Percentiles rank a stretch among this genome's conserved stretches.
Conservation (phyloP, 2,329 filamentous ascomycete genomes). For the Paecilomyces sp. region DNA sequence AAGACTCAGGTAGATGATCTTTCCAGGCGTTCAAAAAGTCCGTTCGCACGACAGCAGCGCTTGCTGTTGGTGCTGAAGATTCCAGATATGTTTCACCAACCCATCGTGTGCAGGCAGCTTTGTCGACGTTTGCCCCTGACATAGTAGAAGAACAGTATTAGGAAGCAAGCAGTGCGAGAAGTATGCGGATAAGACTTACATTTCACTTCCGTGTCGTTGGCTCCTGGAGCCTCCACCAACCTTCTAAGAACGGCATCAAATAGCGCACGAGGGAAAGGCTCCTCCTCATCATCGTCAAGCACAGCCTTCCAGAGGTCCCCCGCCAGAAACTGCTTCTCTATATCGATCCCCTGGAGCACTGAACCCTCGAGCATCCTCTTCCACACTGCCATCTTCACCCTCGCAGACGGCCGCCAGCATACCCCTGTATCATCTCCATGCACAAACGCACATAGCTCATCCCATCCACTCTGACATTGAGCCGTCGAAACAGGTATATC, state of each 20-base stretch:
- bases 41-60: slow-evolving; percentile 21
- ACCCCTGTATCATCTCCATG: slow-evolving; percentile 15
- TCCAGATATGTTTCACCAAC: slow-evolving; percentile 34
- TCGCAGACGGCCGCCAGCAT: slow-evolving; percentile 43
- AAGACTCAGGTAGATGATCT: slow-evolving; percentile 36
- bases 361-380: slow-evolving; percentile 31
- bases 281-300: slow-evolving; percentile 26
- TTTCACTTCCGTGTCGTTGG: slow-evolving; percentile 19
- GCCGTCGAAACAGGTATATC: slow-evolving; percentile 47
- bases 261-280: slow-evolving; percentile 23
- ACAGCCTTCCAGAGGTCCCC: slow-evolving; percentile 33
- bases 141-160: neutral
- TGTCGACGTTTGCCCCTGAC: slow-evolving; percentile 34
- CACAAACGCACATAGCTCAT: slow-evolving; percentile 48
- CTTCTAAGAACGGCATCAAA: slow-evolving; percentile 33
- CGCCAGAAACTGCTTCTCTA: slow-evolving; percentile 35
- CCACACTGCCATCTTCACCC: slow-evolving; percentile 44
- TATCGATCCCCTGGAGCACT: slow-evolving; percentile 31
- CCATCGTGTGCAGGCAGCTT: slow-evolving; percentile 25
- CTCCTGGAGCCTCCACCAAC: slow-evolving; percentile 21
- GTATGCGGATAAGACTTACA: slow-evolving; percentile 21
- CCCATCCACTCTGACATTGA: slow-evolving; percentile 47
- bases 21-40: slow-evolving; percentile 34
- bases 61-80: slow-evolving; percentile 23
- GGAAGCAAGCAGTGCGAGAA: neutral